Percentiles rank a stretch among this genome's conserved stretches.
These are phyloP conservation scores for Floccularia luteovirens DNA, from an alignment of 768 basidiomycete species.

Conservation along the genomic window DNA sequence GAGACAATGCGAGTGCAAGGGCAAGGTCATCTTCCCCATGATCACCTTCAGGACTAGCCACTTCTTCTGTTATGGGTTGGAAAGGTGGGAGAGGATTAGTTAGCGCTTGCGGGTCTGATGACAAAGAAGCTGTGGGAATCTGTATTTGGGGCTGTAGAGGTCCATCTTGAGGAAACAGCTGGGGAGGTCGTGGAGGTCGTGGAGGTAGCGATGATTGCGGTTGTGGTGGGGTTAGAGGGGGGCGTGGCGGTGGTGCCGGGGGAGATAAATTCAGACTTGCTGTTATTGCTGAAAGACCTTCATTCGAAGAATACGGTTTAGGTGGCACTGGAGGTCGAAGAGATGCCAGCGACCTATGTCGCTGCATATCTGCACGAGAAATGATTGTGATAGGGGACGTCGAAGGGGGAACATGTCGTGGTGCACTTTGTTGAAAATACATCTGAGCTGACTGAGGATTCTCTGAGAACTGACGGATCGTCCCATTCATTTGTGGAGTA, in stretches of 20 bases:
- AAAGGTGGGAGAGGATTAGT: no score
- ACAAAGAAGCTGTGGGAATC: no score
- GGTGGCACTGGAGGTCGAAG: slow-evolving; percentile 31
- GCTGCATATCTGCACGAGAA: not conserved
- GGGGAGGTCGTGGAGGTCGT: not conserved
- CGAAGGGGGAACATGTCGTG: slow-evolving; percentile 7
- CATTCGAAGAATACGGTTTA: slow-evolving; percentile 19
- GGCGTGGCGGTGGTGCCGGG: slow-evolving; percentile 9
- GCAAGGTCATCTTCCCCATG: slow-evolving; percentile 37
- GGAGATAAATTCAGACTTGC: slow-evolving; percentile 1
- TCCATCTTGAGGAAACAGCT: not conserved
- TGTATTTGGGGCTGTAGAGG: not conserved
- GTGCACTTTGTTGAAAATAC: slow-evolving; percentile 7
- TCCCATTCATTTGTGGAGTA: slow-evolving; percentile 8
- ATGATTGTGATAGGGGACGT: slow-evolving; percentile 8
- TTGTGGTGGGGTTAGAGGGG: slow-evolving; percentile 12
- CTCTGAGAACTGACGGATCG: slow-evolving; percentile 1
- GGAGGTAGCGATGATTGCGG: slow-evolving; percentile 7
- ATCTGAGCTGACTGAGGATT: slow-evolving; percentile 7
- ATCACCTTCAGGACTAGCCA: slow-evolving; percentile 4
- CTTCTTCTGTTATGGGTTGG: no score
- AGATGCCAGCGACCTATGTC: slow-evolving; percentile 10
- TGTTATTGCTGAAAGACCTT: slow-evolving; percentile 3
- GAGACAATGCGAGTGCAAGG: slow-evolving; percentile 37
- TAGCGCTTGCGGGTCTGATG: no score